Conservation (phyloP, 1,284 basidiomycete species). For the Chondrostereum purpureum region DNA sequence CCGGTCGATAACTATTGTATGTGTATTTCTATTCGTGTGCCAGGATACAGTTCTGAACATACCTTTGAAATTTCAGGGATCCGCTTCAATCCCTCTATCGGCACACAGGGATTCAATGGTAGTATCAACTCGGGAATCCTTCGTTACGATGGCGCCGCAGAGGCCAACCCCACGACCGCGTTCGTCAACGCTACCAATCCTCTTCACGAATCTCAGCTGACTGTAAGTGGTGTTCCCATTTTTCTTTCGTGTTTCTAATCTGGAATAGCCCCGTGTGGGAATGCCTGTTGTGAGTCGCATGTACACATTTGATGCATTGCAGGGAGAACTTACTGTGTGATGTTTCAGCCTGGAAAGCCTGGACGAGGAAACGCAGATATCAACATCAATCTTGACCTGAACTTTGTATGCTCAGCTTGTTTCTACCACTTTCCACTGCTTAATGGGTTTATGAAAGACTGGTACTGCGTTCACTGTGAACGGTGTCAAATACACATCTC, state of each 20-base stretch:
- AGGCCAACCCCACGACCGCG: constrained; percentile 32
- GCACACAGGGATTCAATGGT: constrained; percentile 21
- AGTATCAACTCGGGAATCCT: constrained; percentile 47
- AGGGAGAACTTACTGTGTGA: neutral
- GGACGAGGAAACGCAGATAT: constrained; percentile 28
- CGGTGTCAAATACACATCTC: neutral
- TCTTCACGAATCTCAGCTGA: constrained; percentile 30
- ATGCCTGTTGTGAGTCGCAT: neutral
- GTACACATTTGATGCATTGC: neutral
- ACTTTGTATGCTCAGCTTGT: neutral
- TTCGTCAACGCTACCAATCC: constrained; percentile 20
- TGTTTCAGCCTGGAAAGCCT: constrained; percentile 20
- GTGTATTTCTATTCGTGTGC: neutral
- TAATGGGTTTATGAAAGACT: neutral
- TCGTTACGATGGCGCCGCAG: constrained; percentile 41
- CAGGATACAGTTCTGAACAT: neutral
- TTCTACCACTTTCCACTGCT: neutral
- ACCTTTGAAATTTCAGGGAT: constrained; percentile 17
- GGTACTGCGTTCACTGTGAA: neutral
- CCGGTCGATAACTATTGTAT: constrained; percentile 25
- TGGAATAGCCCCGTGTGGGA: neutral
- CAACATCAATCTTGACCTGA: neutral
- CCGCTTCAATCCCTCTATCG: constrained; percentile 20
- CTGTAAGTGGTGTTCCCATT: constrained; percentile 6
- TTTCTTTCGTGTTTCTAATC: neutral